A percentile compares a stretch with the other conserved stretches of the same genome.
Evolutionary conservation across 2,329 filamentous ascomycete species (phyloP).

Genomic region (Arachnopeziza araneosa): DNA sequence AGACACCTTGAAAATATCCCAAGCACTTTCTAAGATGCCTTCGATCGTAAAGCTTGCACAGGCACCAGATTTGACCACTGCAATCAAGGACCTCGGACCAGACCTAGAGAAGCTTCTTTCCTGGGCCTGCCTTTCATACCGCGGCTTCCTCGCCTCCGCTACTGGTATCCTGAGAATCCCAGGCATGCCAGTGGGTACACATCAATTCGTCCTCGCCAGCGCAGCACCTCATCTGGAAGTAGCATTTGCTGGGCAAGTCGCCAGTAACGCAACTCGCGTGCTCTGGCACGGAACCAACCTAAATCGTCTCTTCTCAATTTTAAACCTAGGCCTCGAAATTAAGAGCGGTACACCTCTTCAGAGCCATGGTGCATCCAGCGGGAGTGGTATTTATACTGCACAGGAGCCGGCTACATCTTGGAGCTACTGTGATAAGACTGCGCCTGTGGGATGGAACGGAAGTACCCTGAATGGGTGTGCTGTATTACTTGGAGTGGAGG

Average conservation of each 20-base stretch:
- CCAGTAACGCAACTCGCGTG: constrained; percentile 1
- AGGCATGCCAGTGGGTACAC: constrained; percentile 6
- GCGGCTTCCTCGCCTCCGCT: constrained; percentile 10
- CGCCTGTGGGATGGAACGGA: too few species aligned
- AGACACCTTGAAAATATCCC: too few species aligned
- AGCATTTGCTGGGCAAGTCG: constrained; percentile 2
- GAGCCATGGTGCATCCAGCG: neutral
- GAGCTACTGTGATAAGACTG: neutral
- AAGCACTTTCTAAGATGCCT: too few species aligned
- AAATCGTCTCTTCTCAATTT: constrained; percentile 9
- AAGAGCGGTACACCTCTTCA: constrained; percentile 5
- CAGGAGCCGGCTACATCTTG: too few species aligned
- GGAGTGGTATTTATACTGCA: too few species aligned
- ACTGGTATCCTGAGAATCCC: constrained; percentile 9
- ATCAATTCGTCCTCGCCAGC: constrained; percentile 15
- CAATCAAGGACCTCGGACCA: neutral
- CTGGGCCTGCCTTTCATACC: constrained; percentile 6
- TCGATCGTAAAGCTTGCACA: too few species aligned
- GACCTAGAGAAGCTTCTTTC: neutral
- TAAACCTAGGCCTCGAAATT: constrained; percentile 5
- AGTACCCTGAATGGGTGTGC: constrained; percentile 1
- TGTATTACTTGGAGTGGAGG: constrained; percentile 8
- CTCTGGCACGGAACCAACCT: constrained; percentile 12
- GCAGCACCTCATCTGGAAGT: constrained; percentile 6
- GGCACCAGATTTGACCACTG: too few species aligned